A percentile compares a stretch with the other conserved stretches of the same genome.
phyloP scores from a whole-genome alignment of 495 filamentous ascomycete species.

The Parachaetomium inaequale region DNA sequence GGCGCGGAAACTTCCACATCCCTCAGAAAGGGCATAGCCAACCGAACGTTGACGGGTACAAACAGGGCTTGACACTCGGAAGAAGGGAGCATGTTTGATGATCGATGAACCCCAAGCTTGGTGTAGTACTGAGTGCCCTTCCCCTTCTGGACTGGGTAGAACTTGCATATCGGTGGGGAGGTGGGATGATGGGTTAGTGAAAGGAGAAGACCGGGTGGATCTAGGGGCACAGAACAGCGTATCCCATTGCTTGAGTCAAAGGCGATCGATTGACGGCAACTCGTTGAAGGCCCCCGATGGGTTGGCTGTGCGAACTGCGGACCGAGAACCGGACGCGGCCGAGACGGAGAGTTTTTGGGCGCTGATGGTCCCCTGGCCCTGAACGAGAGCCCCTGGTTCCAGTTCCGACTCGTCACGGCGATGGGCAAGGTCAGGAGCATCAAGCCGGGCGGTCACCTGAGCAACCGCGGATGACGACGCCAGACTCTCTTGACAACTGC shows the following conservation, averaged over 20 bases:
- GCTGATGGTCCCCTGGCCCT: too few relatives aligned
- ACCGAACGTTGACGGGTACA: too few relatives aligned
- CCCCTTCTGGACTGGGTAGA: neutral
- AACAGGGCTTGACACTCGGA: too few relatives aligned
- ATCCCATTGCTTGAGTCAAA: neutral
- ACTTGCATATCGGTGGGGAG: neutral
- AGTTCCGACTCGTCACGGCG: neutral
- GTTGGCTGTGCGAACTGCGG: neutral
- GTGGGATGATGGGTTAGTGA: neutral
- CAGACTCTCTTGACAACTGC: neutral
- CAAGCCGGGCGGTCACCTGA: neutral
- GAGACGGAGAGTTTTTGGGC: neutral
- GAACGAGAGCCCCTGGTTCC: too few relatives aligned
- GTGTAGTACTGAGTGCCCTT: too few relatives aligned
- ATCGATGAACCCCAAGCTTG: too few relatives aligned
- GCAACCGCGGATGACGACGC: slow-evolving; percentile 1
- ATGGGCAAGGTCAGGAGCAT: neutral
- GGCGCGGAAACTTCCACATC: neutral
- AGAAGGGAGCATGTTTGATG: neutral
- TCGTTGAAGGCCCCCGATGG: neutral
- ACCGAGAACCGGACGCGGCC: neutral
- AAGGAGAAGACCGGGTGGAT: neutral
- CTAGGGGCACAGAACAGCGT: neutral
- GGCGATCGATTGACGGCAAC: neutral
- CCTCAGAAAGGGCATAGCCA: neutral